Conservation (phyloP, 78 protist species). For the Creolimax fragrantissima region DNA sequence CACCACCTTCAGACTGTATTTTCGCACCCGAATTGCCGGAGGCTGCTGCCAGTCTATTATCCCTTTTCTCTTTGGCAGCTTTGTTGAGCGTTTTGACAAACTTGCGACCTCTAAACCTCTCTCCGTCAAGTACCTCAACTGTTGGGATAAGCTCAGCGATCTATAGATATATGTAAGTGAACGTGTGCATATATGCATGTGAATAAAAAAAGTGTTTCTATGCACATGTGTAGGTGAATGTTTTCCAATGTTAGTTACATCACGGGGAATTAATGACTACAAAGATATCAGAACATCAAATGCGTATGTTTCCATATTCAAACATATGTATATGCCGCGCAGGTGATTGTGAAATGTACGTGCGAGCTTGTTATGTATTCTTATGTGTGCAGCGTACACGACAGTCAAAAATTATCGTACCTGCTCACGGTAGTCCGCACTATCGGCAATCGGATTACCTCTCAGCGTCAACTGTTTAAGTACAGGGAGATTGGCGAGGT, state of each 20-base stretch:
- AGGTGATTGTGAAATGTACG: no score
- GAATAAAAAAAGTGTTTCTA: background rate
- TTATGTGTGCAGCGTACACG: no score
- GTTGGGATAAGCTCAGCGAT: background rate
- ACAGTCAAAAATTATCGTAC: no score
- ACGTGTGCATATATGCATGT: background rate
- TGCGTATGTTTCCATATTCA: no score
- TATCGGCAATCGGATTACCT: background rate
- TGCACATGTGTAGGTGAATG: no score
- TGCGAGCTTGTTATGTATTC: no score
- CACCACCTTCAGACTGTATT: background rate
- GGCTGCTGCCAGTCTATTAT: background rate
- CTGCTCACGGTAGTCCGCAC: background rate
- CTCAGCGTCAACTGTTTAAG: background rate
- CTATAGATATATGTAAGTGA: background rate
- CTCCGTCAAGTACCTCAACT: background rate
- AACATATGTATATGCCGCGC: no score
- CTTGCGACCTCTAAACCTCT: background rate
- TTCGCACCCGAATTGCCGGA: background rate
- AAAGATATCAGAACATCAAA: no score
- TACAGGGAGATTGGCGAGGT: background rate
- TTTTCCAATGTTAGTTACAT: no score
- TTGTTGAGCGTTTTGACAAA: background rate
- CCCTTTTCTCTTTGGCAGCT: background rate
- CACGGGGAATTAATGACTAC: no score